phyloP scores from a whole-genome alignment of 306 rosid genomes.

The Quercus agrifolia region DNA sequence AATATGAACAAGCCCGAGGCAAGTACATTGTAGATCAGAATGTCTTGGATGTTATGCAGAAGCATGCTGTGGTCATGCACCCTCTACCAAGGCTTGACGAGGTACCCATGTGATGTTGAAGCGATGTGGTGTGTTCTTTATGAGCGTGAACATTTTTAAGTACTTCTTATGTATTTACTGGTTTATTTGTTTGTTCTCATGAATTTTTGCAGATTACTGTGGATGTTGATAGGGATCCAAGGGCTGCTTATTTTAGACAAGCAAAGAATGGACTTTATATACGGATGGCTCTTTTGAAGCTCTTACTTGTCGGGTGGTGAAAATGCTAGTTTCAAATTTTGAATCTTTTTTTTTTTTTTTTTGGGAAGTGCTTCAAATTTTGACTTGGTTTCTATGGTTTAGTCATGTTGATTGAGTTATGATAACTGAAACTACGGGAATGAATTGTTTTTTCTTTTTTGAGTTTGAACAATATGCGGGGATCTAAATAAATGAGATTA shows the following conservation, averaged over 20 bases:
- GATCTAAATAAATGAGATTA: not conserved
- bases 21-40: slow-evolving; percentile 70
- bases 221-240: slow-evolving; percentile 73
- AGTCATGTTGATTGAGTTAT: not conserved
- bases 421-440: not conserved
- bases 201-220: slow-evolving; percentile 60
- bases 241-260: slow-evolving; percentile 88
- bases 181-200: not conserved
- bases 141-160: not conserved
- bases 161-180: not conserved
- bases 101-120: slow-evolving; percentile 37
- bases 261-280: slow-evolving; percentile 85
- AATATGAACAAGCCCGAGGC: slow-evolving; percentile 82
- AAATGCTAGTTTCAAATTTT: slow-evolving; percentile 2
- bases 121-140: not conserved
- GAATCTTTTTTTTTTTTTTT: too few species aligned
- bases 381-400: not conserved
- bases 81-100: slow-evolving; percentile 97
- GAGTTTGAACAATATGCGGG: not conserved
- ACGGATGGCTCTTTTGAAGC: slow-evolving; percentile 85
- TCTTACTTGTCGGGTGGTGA: slow-evolving; percentile 79
- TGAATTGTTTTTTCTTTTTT: not conserved
- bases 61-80: slow-evolving; percentile 84
- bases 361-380: not conserved
- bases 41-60: slow-evolving; percentile 65